Evolutionary conservation across 306 rosid genomes (phyloP).

Genomic region (Vicia villosa): DNA sequence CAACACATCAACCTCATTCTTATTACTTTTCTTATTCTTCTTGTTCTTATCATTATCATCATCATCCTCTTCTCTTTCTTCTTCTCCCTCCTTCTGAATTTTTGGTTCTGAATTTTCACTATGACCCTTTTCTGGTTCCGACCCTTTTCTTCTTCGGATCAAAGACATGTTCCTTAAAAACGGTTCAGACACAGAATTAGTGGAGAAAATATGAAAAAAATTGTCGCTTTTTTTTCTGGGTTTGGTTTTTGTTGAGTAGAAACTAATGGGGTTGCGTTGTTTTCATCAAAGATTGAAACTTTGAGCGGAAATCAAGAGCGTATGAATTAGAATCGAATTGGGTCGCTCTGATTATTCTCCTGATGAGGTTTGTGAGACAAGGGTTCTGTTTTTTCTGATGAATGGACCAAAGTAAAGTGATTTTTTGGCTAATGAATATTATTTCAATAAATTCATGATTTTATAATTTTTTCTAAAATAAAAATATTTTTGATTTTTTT

Average conservation of each 20-base stretch:
- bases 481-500: too few relatives aligned
- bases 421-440: background rate
- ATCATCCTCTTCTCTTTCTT: constrained; percentile 9
- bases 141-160: constrained; percentile 62
- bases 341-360: background rate
- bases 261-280: constrained; percentile 29
- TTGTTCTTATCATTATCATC: constrained; percentile 4
- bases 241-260: background rate
- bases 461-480: too few relatives aligned
- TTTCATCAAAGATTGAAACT: constrained; percentile 3
- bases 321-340: constrained; percentile 4
- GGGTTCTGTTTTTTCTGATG: background rate
- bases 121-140: constrained; percentile 42
- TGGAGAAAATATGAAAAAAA: background rate
- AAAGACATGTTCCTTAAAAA: constrained; percentile 47
- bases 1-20: constrained; percentile 23
- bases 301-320: background rate
- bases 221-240: background rate
- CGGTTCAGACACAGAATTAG: constrained; percentile 12
- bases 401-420: background rate
- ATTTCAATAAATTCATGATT: too few relatives aligned
- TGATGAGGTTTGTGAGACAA: background rate
- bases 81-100: constrained; percentile 5
- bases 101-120: constrained; percentile 38
- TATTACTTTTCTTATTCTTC: constrained; percentile 27